A percentile compares a stretch with the other conserved stretches of the same genome.
Evolutionary conservation across 768 basidiomycete species (phyloP).

Genomic region (Lactarius sanguifluus): DNA sequence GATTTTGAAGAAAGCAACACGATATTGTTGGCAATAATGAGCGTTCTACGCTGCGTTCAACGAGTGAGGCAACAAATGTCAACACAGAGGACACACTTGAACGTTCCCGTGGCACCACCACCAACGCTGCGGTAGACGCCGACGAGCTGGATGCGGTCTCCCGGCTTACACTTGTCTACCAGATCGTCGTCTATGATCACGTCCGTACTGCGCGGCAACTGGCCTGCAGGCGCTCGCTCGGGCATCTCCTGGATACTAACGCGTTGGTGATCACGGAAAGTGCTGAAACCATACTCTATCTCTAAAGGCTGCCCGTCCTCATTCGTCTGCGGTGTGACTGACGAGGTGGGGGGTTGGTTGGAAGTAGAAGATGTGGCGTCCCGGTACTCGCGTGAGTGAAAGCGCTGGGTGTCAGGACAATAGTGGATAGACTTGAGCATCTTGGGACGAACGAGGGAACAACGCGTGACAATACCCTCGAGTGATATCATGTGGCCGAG

Average conservation of each 20-base stretch:
- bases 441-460: conserved; percentile 96
- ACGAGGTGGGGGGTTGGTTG: conserved; percentile 80
- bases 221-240: conserved; percentile 95
- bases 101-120: conserved; percentile 86
- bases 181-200: conserved; percentile 95
- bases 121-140: conserved; percentile 94
- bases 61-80: conserved; percentile 3
- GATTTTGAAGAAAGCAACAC: conserved; percentile 92
- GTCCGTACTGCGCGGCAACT: conserved; percentile 93
- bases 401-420: conserved; percentile 81
- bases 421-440: conserved; percentile 97
- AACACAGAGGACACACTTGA: conserved; percentile 63
- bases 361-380: conserved; percentile 89
- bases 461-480: conserved; percentile 97
- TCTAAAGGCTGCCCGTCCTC: conserved; percentile 84
- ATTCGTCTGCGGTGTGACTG: conserved; percentile 87
- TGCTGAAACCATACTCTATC: conserved; percentile 89
- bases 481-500: conserved; percentile 95
- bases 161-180: conserved; percentile 97
- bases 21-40: conserved; percentile 93
- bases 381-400: conserved; percentile 88
- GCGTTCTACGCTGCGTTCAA: conserved; percentile 55
- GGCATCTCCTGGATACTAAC: conserved; percentile 99
- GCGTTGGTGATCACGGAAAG: conserved; percentile 95
- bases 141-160: conserved; percentile 95